Base-by-base conservation (phyloP, 2,329 filamentous ascomycete species). In the Colletotrichum scovillei region DNA sequence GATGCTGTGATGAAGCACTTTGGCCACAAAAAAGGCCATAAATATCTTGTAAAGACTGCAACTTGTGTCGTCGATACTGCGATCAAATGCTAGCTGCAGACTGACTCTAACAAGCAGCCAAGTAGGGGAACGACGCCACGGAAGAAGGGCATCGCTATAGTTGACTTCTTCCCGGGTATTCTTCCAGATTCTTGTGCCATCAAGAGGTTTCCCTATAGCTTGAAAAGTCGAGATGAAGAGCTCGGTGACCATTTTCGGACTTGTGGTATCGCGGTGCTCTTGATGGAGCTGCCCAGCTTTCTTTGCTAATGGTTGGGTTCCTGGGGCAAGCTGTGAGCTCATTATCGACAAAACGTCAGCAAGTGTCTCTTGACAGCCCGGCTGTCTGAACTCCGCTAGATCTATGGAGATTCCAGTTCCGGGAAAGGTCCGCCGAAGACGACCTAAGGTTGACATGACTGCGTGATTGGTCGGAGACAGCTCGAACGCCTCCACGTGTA, bases 81-180 rank as follows among this genome's bases (percentile, higher is more conserved):
- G 53, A 26, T 5, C 16, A 6, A 26, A 64, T 12, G 42, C 24
- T 2, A 83, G 74, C 65, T 91, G 88, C 2, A 90, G 72, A 0
- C 82, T 78, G 0, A 90, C 88, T 0, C 89, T 86, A 4, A 91
- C 68, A 0, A 91, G 80, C 0, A 92, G 80, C 89, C 89, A 92
- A 0, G 87, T 71, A 0, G 89, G 81, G 14, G 88, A 90, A 57
- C 86, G 79, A 16, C 85, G 80, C 89, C 89, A 91, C 0, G 86
- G 87, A 2, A 69, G 26, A 6, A 6, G 32, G 11, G 66, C 64
- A 1, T 73, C 64, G 2, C 76, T 73, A 81, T 83, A 90, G 14
- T 88, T 68, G 1, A 90, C 84, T 19, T 91, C 89, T 59, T 91
- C 89, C 3, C 88, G 85, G 1, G 86, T 88, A 35, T 86, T 81